Conservation (phyloP, 805 yeast species). For the Blastobotrys parvus region DNA sequence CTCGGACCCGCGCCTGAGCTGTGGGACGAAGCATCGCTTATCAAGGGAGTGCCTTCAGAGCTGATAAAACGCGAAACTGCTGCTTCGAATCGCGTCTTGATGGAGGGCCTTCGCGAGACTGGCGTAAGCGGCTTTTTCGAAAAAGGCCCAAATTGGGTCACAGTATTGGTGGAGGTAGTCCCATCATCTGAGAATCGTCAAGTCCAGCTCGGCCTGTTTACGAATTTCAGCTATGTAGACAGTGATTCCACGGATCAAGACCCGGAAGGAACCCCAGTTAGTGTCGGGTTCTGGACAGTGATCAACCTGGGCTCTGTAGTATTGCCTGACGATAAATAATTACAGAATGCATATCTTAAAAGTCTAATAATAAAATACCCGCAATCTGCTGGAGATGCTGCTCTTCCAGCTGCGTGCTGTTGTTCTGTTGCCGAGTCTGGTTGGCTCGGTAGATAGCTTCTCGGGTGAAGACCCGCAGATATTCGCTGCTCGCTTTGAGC, state of each 20-base stretch:
- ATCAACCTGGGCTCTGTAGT: constrained; percentile 1
- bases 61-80: constrained; percentile 21
- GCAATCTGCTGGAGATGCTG: constrained; percentile 14
- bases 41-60: constrained; percentile 19
- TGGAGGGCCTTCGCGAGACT: constrained; percentile 18
- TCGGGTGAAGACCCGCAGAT: constrained; percentile 37
- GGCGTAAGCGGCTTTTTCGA: constrained; percentile 9
- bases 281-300: constrained; percentile 12
- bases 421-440: constrained; percentile 27
- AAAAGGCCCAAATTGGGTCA: constrained; percentile 25
- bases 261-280: not conserved
- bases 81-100: constrained; percentile 21
- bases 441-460: constrained; percentile 43
- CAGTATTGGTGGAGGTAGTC: constrained; percentile 11
- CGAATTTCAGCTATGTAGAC: constrained; percentile 12
- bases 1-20: constrained; percentile 19
- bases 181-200: constrained; percentile 1
- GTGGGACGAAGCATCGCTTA: constrained; percentile 20
- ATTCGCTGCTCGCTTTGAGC: constrained; percentile 31
- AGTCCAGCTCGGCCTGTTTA: constrained; percentile 11
- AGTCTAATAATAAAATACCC: constrained; percentile 40
- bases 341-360: constrained; percentile 18
- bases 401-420: constrained; percentile 2
- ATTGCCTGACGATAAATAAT: not conserved
- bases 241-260: not conserved